A percentile compares a stretch with the other conserved stretches of the same genome.
Evolutionary conservation across 306 rosid genomes (phyloP).

Genomic region (Parietaria judaica): DNA sequence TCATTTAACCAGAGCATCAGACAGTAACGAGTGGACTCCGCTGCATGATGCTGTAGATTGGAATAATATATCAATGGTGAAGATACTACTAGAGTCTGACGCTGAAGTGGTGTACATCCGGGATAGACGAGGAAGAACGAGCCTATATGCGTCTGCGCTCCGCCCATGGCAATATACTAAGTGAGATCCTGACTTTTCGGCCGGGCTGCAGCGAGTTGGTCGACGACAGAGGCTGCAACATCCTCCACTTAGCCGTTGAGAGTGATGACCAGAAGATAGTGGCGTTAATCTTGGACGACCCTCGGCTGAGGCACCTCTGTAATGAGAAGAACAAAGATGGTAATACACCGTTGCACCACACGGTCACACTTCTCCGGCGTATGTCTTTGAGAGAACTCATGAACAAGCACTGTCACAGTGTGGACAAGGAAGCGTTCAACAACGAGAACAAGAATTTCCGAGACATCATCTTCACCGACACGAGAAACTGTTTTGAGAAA

Average conservation of each 20-base stretch:
- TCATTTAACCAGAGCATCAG: background rate
- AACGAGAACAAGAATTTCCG: background rate
- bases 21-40: background rate
- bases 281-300: background rate
- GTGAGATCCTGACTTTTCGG: background rate
- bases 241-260: conserved; percentile 7
- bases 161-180: background rate
- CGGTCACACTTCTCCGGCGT: background rate
- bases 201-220: conserved; percentile 8
- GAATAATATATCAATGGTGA: accelerated
- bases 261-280: no score
- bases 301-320: background rate
- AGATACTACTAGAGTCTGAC: background rate
- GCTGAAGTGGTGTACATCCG: background rate
- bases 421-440: conserved; percentile 10
- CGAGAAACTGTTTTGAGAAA: no score
- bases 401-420: background rate
- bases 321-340: background rate
- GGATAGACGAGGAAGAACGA: background rate
- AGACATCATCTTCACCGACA: background rate
- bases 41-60: conserved; percentile 5
- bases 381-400: background rate
- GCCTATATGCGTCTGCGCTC: conserved; percentile 6
- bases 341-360: background rate
- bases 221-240: conserved; percentile 2